These are phyloP conservation scores for Lentinula aciculospora DNA, from an alignment of 768 basidiomycete genomes.

Conservation along the genomic window DNA sequence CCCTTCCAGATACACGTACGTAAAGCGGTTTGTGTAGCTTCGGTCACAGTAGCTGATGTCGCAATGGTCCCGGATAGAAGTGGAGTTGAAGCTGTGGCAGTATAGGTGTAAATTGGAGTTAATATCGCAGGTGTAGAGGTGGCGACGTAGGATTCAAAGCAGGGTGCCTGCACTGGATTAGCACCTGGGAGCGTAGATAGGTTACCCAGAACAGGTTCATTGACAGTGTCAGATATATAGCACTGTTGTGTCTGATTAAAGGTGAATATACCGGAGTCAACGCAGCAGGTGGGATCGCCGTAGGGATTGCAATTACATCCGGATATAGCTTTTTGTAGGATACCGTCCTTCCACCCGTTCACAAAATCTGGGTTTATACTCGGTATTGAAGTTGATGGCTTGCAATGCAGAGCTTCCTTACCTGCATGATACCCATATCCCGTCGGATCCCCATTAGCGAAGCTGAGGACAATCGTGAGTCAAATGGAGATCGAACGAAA, in stretches of 20 bases:
- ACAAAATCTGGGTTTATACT: slow-evolving; percentile 20
- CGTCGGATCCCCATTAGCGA: slow-evolving; percentile 37
- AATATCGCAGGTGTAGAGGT: slow-evolving; percentile 6
- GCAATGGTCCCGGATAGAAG: slow-evolving; percentile 2
- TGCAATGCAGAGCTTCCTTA: not conserved
- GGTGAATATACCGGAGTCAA: slow-evolving; percentile 15
- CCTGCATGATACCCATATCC: slow-evolving; percentile 31
- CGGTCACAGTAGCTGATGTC: not conserved
- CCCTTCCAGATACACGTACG: slow-evolving; percentile 7
- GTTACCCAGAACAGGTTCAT: slow-evolving; percentile 14
- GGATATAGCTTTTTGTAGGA: slow-evolving; percentile 32
- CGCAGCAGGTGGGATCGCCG: slow-evolving; percentile 19
- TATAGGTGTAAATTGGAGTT: slow-evolving; percentile 5
- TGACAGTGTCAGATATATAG: slow-evolving; percentile 16
- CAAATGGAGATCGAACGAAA: not conserved
- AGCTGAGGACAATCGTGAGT: slow-evolving; percentile 10
- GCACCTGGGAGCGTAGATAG: slow-evolving; percentile 11
- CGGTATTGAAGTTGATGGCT: not conserved
- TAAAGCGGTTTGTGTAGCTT: not conserved
- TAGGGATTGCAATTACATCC: slow-evolving; percentile 22
- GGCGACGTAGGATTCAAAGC: slow-evolving; percentile 9
- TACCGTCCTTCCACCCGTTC: slow-evolving; percentile 34
- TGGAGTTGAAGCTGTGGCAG: not conserved
- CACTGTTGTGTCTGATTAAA: slow-evolving; percentile 15
- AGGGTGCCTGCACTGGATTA: slow-evolving; percentile 11